Percentiles rank a stretch among this genome's conserved stretches.
Evolutionary conservation across 1,284 basidiomycete genomes (phyloP).

Genomic region (Phylloboletellus chloephorus): DNA sequence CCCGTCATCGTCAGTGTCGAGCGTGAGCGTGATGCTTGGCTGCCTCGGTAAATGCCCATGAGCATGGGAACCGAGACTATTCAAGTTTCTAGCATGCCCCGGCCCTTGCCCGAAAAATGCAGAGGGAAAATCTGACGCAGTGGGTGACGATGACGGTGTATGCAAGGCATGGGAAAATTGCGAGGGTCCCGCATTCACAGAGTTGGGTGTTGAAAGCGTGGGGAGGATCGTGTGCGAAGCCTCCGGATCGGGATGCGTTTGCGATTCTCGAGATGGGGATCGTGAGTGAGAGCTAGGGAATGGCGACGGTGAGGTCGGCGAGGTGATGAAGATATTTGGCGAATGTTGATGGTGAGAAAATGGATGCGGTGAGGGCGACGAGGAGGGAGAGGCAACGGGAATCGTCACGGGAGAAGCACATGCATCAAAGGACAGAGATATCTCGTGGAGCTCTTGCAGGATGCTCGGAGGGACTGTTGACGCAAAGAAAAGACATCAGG

Average conservation of each 20-base stretch:
- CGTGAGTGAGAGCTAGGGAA: slow-evolving; percentile 28
- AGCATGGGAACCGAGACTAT: slow-evolving; percentile 9
- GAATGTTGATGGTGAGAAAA: slow-evolving; percentile 28
- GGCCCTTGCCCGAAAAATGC: slow-evolving; percentile 8
- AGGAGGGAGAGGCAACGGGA: slow-evolving; percentile 23
- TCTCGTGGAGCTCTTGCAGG: slow-evolving; percentile 46
- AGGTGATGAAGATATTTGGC: slow-evolving; percentile 69
- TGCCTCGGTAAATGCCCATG: slow-evolving; percentile 12
- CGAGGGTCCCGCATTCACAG: slow-evolving; percentile 3
- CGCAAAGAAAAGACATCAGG: neutral
- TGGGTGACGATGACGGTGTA: slow-evolving; percentile 61
- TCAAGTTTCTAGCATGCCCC: slow-evolving; percentile 10
- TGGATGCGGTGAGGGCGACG: slow-evolving; percentile 24
- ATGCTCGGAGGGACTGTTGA: slow-evolving; percentile 53
- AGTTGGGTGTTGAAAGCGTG: slow-evolving; percentile 10
- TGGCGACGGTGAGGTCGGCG: slow-evolving; percentile 44
- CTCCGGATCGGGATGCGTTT: slow-evolving; percentile 8
- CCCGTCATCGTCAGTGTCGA: slow-evolving; percentile 20
- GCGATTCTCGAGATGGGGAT: slow-evolving; percentile 31
- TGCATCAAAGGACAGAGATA: slow-evolving; percentile 23
- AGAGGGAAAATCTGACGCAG: slow-evolving; percentile 53
- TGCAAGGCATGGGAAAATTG: slow-evolving; percentile 35
- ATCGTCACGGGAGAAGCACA: slow-evolving; percentile 16
- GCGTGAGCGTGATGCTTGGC: slow-evolving; percentile 27
- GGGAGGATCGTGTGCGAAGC: slow-evolving; percentile 13